Conservation (phyloP, 306 rosid genomes). For the Malus domestica region DNA sequence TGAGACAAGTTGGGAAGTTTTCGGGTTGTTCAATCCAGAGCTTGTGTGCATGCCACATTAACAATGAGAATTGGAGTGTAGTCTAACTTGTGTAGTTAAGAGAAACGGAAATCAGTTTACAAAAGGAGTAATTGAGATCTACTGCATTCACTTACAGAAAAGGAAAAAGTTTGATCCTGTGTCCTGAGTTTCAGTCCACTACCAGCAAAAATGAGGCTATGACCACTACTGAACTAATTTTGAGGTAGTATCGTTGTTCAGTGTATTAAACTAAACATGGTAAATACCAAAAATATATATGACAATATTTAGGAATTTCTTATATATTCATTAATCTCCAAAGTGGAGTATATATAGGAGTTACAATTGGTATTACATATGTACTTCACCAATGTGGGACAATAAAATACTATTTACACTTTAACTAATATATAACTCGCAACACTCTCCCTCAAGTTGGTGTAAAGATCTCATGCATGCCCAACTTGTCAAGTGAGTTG, state of each 20-base stretch:
- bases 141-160: not conserved
- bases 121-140: not conserved
- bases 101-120: not conserved
- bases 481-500: no score
- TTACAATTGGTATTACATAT: no score
- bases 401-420: no score
- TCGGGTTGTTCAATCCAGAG: slow-evolving; percentile 87
- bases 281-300: no score
- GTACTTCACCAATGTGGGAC: no score
- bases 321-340: no score
- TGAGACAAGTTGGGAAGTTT: slow-evolving; percentile 70
- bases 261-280: no score
- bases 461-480: no score
- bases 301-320: no score
- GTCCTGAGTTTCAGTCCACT: not conserved
- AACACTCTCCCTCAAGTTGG: no score
- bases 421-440: no score
- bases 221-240: not conserved
- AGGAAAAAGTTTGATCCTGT: not conserved
- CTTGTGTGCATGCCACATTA: slow-evolving; percentile 52
- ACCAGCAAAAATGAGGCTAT: not conserved
- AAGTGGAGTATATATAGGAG: no score
- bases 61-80: slow-evolving; percentile 30
- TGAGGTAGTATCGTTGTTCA: not conserved
- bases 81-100: slow-evolving; percentile 9